A percentile compares a stretch with the other conserved stretches of the same genome.
These are phyloP conservation scores for Tricholoma saponaceum DNA, from an alignment of 768 basidiomycete genomes.

Conservation along the genomic window DNA sequence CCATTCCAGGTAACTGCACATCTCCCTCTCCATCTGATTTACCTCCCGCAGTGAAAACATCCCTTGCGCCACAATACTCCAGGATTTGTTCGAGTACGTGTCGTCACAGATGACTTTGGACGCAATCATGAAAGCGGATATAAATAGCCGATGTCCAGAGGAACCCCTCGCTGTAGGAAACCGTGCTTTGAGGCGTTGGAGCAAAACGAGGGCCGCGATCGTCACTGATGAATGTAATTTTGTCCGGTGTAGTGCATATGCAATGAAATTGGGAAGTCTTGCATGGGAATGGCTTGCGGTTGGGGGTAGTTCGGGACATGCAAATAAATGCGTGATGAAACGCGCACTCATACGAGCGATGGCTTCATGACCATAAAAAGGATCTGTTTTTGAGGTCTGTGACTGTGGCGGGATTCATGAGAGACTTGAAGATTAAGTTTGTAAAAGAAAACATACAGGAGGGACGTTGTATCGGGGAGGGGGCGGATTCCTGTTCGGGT, in stretches of 20 bases:
- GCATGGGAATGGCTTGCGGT: conserved; percentile 52
- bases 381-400: conserved; percentile 36
- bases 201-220: conserved; percentile 62
- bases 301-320: conserved; percentile 80
- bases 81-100: conserved; percentile 90
- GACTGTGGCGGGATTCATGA: conserved; percentile 17
- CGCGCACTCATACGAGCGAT: conserved; percentile 66
- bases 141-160: conserved; percentile 85
- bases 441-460: conserved; percentile 8
- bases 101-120: conserved; percentile 93
- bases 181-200: conserved; percentile 84
- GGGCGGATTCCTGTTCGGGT: conserved; percentile 12
- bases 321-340: conserved; percentile 83
- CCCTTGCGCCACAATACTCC: conserved; percentile 86
- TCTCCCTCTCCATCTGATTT: conserved; percentile 96
- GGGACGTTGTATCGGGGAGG: conserved; percentile 17
- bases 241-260: conserved; percentile 83
- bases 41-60: conserved; percentile 86
- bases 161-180: conserved; percentile 90
- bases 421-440: conserved; percentile 2
- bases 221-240: conserved; percentile 68
- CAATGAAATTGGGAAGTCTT: conserved; percentile 73
- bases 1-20: conserved; percentile 93
- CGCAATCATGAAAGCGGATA: conserved; percentile 91
- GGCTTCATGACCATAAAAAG: conserved; percentile 74